Base-by-base conservation (phyloP, 1,284 basidiomycete genomes). In the Pseudozyma flocculosa region DNA sequence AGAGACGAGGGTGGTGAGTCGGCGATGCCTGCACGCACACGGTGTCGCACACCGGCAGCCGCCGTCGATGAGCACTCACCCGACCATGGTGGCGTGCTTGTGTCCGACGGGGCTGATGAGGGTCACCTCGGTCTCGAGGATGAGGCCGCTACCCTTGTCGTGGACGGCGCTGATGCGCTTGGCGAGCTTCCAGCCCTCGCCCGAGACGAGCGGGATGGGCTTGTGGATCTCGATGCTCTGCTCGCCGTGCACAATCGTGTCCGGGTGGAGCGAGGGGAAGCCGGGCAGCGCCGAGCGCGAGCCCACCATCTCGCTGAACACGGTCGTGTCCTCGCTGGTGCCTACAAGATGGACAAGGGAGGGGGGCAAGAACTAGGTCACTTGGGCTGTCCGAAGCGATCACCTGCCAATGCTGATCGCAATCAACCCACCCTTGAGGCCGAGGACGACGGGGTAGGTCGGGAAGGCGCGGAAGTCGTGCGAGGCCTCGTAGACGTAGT, bases 181-280 rank as follows among this genome's bases (percentile, higher is more conserved):
- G 4, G 51, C 44, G 10, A 74, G 48, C 49, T 72, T 71, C 72
- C 70, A 74, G 10, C 72, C 72, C 21, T 62, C 52, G 19, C 63
- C 67, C 7, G 60, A 60, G 29, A 61, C 60, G 29, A 53, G 21
- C 0, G 78, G 79, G 15, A 80, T 55, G 18, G 68, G 64, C 24
- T 67, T 66, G 36, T 78, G 57, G 17, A 80, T 69, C 56, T 73
- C 69, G 61, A 80, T 78, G 3, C 57, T 63, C 60, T 80, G 79
- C 54, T 79, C 78, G 36, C 78, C 79, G 54, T 80, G 79, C 4
- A 79, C 78, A 45, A 79, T 60, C 21, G 72, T 75, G 60, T 79
- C 79, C 18, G 78, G 75, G 50, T 78, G 73, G 23, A 79, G 58
- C 18, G 45, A 40, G 15, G 72, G 72, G 51, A 74, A 72, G 17